Percentiles rank a stretch among this genome's conserved stretches.
Conservation (phyloP, 768 basidiomycete species). For the Trametes cinnabarina region DNA sequence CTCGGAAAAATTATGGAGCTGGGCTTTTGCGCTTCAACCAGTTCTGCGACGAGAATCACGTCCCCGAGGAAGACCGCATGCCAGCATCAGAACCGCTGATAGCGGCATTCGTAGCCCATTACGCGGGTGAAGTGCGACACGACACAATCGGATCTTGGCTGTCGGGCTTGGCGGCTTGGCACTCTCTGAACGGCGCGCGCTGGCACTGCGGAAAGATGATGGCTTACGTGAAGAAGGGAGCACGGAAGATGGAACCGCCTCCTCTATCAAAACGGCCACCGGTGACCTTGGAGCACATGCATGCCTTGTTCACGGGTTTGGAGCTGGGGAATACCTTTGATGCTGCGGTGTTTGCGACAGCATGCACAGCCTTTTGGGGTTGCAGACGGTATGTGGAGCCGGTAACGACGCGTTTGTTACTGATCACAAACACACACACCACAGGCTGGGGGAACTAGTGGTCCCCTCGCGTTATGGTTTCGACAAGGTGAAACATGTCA, state of each 20-base stretch:
- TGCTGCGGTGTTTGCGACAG: constrained; percentile 37
- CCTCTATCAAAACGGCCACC: constrained; percentile 28
- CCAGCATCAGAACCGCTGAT: constrained; percentile 32
- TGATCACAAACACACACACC: too few species aligned
- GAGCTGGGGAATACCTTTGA: constrained; percentile 30
- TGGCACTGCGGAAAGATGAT: constrained; percentile 35
- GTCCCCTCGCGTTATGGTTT: not conserved
- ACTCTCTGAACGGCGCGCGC: constrained; percentile 32
- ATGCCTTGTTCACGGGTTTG: constrained; percentile 22
- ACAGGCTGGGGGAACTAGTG: constrained; percentile 18
- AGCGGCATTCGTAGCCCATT: constrained; percentile 27
- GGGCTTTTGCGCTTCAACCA: constrained; percentile 35
- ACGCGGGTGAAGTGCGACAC: constrained; percentile 6
- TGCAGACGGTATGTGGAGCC: constrained; percentile 23
- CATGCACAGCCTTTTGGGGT: constrained; percentile 35
- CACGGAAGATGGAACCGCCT: constrained; percentile 23
- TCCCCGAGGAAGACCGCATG: constrained; percentile 33
- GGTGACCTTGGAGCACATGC: constrained; percentile 37
- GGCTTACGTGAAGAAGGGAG: constrained; percentile 9
- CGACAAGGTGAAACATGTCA: not conserved
- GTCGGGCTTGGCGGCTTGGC: constrained; percentile 37
- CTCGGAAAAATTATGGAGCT: constrained; percentile 29
- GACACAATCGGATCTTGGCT: constrained; percentile 35
- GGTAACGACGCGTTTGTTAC: too few species aligned
- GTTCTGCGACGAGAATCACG: constrained; percentile 34